Evolutionary conservation across 441 rosid genomes (phyloP).

Genomic region (Euphorbia schlechtendalii): DNA sequence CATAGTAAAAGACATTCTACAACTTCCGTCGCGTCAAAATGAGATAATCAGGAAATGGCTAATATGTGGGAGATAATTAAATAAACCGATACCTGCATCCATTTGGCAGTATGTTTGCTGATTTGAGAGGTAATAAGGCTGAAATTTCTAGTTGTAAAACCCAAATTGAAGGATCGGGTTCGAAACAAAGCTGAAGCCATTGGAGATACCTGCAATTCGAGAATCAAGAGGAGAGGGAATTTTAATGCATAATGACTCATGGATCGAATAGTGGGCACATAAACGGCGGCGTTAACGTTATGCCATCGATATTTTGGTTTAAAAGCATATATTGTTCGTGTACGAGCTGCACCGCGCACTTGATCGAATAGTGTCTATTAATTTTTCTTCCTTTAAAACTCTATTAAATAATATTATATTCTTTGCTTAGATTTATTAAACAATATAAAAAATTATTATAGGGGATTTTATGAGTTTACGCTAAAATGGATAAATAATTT

Average conservation of each 20-base stretch:
- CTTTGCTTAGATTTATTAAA: too few species aligned
- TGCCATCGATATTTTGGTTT: too few species aligned
- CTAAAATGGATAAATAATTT: too few species aligned
- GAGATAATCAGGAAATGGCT: not conserved
- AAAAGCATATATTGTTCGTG: too few species aligned
- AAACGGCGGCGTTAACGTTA: too few species aligned
- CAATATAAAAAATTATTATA: too few species aligned
- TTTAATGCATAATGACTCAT: not conserved
- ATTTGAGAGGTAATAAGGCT: conserved; percentile 40
- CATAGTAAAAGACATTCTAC: not conserved
- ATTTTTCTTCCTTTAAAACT: too few species aligned
- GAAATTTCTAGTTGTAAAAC: conserved; percentile 38
- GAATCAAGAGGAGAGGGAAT: too few species aligned
- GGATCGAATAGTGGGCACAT: not conserved
- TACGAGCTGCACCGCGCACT: too few species aligned
- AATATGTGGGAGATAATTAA: not conserved
- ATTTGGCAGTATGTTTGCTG: conserved; percentile 85
- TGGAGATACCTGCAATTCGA: not conserved
- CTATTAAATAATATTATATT: too few species aligned
- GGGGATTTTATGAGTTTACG: too few species aligned
- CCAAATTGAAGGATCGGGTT: conserved; percentile 45
- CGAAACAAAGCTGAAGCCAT: conserved; percentile 60
- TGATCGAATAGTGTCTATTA: too few species aligned
- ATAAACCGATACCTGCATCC: conserved; percentile 75
- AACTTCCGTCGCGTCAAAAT: not conserved